Conservation (phyloP, 2,329 filamentous ascomycete genomes). For the Orbilia brochopaga region DNA sequence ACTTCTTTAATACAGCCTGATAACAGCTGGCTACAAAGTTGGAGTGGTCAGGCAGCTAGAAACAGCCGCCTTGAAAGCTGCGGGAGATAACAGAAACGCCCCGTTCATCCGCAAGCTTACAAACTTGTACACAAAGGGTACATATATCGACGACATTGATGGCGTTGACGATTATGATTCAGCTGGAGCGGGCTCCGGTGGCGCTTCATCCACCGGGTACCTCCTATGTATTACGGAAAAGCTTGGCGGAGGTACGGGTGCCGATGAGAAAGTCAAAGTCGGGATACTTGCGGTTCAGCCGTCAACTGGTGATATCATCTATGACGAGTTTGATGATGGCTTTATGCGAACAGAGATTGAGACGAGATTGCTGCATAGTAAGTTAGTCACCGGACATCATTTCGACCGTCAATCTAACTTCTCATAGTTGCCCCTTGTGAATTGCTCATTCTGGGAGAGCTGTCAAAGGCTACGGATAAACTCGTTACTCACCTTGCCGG, state of each 20-base stretch:
- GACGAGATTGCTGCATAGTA: constrained; percentile 83
- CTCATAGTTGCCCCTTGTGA: constrained; percentile 80
- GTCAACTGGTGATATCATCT: constrained; percentile 92
- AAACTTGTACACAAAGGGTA: constrained; percentile 96
- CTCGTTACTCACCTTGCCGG: constrained; percentile 87
- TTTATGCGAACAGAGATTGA: constrained; percentile 98
- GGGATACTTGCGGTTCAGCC: constrained; percentile 94
- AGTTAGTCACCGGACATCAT: constrained; percentile 15
- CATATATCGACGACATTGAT: constrained; percentile 92
- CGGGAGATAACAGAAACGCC: constrained; percentile 88
- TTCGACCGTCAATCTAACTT: background rate
- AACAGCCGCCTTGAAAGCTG: constrained; percentile 93
- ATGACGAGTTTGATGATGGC: constrained; percentile 93
- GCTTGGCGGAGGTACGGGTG: constrained; percentile 76
- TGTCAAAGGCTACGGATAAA: constrained; percentile 91
- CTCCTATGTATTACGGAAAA: constrained; percentile 91
- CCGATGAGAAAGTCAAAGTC: constrained; percentile 90
- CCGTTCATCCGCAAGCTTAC: constrained; percentile 93
- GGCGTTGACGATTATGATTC: constrained; percentile 67
- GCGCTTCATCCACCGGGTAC: constrained; percentile 78
- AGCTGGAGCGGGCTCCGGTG: constrained; percentile 59
- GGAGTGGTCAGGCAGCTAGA: constrained; percentile 93
- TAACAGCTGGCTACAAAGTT: constrained; percentile 92
- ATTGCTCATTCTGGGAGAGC: constrained; percentile 86
- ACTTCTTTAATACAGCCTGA: constrained; percentile 61